Conservation (phyloP, 306 rosid genomes). For the Lathyrus sativus region DNA sequence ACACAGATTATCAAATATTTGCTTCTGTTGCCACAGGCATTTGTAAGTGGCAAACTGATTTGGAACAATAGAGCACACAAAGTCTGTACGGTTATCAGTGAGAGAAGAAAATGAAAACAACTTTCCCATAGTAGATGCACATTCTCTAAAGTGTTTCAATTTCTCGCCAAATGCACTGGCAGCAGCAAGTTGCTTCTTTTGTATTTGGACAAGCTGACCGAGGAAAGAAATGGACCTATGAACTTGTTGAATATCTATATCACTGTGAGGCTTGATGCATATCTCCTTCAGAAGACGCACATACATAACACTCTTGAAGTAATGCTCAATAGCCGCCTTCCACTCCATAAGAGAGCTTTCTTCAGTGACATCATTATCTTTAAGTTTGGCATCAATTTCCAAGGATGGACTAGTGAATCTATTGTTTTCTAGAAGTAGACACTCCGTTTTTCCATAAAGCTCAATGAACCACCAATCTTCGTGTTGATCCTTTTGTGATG, state of each 20-base stretch:
- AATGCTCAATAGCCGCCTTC: conserved; percentile 62
- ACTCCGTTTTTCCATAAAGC: conserved; percentile 54
- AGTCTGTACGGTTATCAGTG: conserved; percentile 35
- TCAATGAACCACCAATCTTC: conserved; percentile 91
- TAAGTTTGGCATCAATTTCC: conserved; percentile 35
- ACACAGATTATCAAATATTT: conserved; percentile 68
- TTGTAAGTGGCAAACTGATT: conserved; percentile 54
- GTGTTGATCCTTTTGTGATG: conserved; percentile 66
- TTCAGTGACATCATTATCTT: conserved; percentile 29
- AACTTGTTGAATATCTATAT: conserved; percentile 72
- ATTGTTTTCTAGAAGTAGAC: conserved; percentile 53
- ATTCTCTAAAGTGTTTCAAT: conserved; percentile 57
- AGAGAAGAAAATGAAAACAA: conserved; percentile 49
- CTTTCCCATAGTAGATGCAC: conserved; percentile 57
- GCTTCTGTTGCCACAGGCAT: conserved; percentile 97
- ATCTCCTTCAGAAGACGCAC: conserved; percentile 66
- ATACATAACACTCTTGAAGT: conserved; percentile 72
- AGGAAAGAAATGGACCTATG: conserved; percentile 65
- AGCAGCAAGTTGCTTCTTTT: conserved; percentile 68
- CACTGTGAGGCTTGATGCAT: conserved; percentile 68
- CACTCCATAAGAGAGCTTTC: conserved; percentile 53
- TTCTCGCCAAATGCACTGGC: conserved; percentile 63
- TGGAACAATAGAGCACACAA: conserved; percentile 47
- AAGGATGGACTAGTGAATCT: conserved; percentile 43
- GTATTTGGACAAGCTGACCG: conserved; percentile 67